Percentiles rank a stretch among this genome's conserved stretches.
Conservation (phyloP, 192 early-diverging fungal species). For the Umbelopsis vinacea region DNA sequence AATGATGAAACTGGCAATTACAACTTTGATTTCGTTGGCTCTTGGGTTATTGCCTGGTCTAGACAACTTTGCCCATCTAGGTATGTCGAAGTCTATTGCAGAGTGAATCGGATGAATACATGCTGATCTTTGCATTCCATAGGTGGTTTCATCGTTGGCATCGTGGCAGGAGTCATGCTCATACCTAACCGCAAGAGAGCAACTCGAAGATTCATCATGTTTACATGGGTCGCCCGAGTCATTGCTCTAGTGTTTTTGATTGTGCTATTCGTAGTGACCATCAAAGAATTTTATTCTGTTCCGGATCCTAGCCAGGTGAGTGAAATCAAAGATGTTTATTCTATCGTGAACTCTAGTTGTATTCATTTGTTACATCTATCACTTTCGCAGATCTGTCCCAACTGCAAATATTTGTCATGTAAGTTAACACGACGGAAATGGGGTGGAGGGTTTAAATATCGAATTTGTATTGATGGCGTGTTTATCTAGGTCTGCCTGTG, state of each 20-base stretch:
- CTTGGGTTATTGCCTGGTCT: slow-evolving; percentile 77
- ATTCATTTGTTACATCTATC: slow-evolving; percentile 1
- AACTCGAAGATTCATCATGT: slow-evolving; percentile 28
- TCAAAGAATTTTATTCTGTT: slow-evolving; percentile 55
- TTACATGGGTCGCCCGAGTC: slow-evolving; percentile 41
- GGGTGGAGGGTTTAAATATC: too few relatives aligned
- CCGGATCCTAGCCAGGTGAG: slow-evolving; percentile 26
- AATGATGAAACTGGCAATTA: slow-evolving; percentile 64
- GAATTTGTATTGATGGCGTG: not conserved
- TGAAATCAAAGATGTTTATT: slow-evolving; percentile 52
- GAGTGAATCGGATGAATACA: not conserved
- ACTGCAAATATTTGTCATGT: slow-evolving; percentile 66
- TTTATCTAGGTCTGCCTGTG: slow-evolving; percentile 44
- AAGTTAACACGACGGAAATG: not conserved
- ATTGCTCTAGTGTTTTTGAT: slow-evolving; percentile 46
- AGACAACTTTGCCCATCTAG: slow-evolving; percentile 88
- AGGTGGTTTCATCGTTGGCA: slow-evolving; percentile 24
- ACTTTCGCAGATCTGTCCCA: slow-evolving; percentile 49
- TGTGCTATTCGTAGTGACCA: slow-evolving; percentile 44
- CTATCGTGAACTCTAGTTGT: slow-evolving; percentile 25
- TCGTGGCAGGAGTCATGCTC: slow-evolving; percentile 20
- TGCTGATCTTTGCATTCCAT: not conserved
- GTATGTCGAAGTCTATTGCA: not conserved
- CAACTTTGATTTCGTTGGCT: slow-evolving; percentile 67
- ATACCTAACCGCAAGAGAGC: slow-evolving; percentile 16